These are phyloP conservation scores for Lentinula detonsa DNA, from an alignment of 768 basidiomycete genomes.

Conservation along the genomic window DNA sequence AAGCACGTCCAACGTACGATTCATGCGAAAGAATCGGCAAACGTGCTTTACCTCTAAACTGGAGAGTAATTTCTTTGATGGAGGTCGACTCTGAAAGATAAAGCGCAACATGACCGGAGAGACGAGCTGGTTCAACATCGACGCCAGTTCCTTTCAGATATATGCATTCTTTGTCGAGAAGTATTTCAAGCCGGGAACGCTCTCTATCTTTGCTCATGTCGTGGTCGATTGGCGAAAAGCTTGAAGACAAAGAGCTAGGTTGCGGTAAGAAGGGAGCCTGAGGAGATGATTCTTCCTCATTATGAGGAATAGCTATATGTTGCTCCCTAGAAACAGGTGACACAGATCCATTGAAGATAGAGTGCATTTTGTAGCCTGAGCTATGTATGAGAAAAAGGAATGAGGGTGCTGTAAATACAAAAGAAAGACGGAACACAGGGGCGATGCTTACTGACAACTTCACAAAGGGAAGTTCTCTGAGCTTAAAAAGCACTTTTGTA, in stretches of 20 bases:
- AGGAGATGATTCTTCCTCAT: background rate
- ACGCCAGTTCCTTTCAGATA: slow-evolving; percentile 73
- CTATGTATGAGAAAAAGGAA: background rate
- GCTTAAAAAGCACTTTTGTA: background rate
- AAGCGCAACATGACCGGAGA: slow-evolving; percentile 79
- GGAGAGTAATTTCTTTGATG: slow-evolving; percentile 78
- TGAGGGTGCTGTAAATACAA: background rate
- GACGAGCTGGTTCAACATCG: slow-evolving; percentile 76
- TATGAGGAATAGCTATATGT: slow-evolving; percentile 3
- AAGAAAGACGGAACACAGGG: background rate
- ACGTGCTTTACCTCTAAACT: slow-evolving; percentile 78
- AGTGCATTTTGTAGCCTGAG: background rate
- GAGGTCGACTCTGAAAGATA: slow-evolving; percentile 78
- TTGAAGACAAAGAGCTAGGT: background rate
- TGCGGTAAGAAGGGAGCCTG: background rate
- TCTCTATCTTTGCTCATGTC: slow-evolving; percentile 42
- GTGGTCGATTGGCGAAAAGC: slow-evolving; percentile 8
- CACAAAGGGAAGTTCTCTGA: background rate
- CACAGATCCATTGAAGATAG: slow-evolving; percentile 3
- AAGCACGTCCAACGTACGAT: slow-evolving; percentile 39
- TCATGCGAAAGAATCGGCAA: slow-evolving; percentile 55
- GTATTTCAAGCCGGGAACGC: slow-evolving; percentile 63
- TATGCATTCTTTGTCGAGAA: slow-evolving; percentile 65
- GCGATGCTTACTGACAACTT: background rate
- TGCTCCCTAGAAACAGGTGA: background rate